A percentile compares a stretch with the other conserved stretches of the same genome.
These are phyloP conservation scores for Kwoniella dendrophila DNA, from an alignment of 768 basidiomycete genomes.

Conservation along the genomic window DNA sequence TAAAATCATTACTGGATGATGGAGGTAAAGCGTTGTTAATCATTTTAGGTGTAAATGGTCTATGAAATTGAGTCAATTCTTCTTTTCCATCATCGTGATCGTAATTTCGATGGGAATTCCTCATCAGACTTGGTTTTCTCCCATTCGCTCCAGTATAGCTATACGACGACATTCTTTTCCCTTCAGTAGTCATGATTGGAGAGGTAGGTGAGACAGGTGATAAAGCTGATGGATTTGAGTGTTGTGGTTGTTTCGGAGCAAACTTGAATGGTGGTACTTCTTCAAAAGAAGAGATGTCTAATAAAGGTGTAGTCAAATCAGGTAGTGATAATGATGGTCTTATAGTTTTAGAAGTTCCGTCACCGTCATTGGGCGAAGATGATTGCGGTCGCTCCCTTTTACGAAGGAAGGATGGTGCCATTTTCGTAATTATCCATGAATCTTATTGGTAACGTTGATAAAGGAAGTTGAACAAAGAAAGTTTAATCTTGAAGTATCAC, in stretches of 20 bases:
- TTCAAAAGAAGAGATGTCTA: slow-evolving; percentile 41
- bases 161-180: neutral
- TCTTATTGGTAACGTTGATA: slow-evolving; percentile 3
- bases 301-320: slow-evolving; percentile 42
- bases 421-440: slow-evolving; percentile 1
- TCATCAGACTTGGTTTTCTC: slow-evolving; percentile 1
- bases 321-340: slow-evolving; percentile 45
- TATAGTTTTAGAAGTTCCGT: neutral
- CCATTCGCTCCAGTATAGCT: neutral
- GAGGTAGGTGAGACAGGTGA: neutral
- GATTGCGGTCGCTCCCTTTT: slow-evolving; percentile 12
- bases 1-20: slow-evolving; percentile 15
- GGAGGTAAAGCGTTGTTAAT: neutral
- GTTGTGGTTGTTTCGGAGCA: slow-evolving; percentile 1
- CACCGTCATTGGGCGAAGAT: neutral
- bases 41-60: slow-evolving; percentile 35
- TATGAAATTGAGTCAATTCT: slow-evolving; percentile 31
- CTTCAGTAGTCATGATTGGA: neutral
- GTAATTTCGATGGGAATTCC: neutral
- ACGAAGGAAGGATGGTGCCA: slow-evolving; percentile 14
- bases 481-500: too few relatives aligned
- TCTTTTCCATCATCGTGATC: too few relatives aligned
- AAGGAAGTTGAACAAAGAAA: slow-evolving; percentile 2
- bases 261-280: slow-evolving; percentile 31
- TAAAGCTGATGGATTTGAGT: neutral